A percentile compares a stretch with the other conserved stretches of the same genome.
phyloP scores from a whole-genome alignment of 1,139 yeast species.

The Zygoascus meyerae region DNA sequence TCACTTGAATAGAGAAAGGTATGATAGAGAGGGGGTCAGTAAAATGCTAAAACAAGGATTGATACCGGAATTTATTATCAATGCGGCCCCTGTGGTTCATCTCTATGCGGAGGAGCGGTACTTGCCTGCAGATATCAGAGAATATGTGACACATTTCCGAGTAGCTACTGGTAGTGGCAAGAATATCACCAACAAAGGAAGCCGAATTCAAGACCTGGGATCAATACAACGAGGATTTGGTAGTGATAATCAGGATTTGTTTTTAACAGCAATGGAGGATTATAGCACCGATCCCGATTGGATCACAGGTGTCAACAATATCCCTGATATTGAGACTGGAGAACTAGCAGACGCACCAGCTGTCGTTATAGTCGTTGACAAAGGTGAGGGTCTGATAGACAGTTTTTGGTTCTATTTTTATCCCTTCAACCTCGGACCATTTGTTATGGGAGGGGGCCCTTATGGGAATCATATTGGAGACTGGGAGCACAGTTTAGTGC shows the following conservation, averaged over 20 bases:
- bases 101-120: conserved; percentile 85
- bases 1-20: no score
- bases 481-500: conserved; percentile 92
- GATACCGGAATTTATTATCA: conserved; percentile 69
- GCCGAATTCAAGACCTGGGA: conserved; percentile 21
- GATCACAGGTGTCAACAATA: conserved; percentile 68
- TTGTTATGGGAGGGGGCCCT: conserved; percentile 96
- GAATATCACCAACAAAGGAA: conserved; percentile 25
- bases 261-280: conserved; percentile 61
- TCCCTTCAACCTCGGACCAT: conserved; percentile 91
- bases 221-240: conserved; percentile 8
- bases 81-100: conserved; percentile 74
- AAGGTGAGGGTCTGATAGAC: conserved; percentile 89
- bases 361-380: conserved; percentile 73
- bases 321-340: conserved; percentile 70
- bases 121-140: conserved; percentile 73
- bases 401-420: conserved; percentile 96
- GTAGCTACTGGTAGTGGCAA: conserved; percentile 26
- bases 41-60: conserved; percentile 1
- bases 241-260: conserved; percentile 32
- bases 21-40: not conserved
- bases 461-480: conserved; percentile 97
- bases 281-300: conserved; percentile 75
- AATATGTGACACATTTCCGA: conserved; percentile 59
- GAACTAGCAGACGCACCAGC: conserved; percentile 73